Base-by-base conservation (phyloP, 441 rosid species). In the Pelargonium australe region DNA sequence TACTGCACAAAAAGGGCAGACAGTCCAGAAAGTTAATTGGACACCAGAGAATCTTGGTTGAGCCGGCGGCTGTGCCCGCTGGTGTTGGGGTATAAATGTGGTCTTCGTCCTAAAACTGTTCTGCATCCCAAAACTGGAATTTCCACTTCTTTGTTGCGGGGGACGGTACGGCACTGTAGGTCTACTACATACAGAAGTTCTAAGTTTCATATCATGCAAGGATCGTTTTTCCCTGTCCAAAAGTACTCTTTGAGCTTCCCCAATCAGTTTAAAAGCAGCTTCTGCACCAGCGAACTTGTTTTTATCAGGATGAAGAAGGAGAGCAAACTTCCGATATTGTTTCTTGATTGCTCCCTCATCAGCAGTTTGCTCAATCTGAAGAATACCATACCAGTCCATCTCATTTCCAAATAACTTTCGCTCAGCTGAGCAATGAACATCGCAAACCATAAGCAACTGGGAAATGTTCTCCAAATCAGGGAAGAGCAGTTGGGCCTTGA, bases 241-340 rank as follows among this genome's bases (percentile, higher is more conserved):
- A 62, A 95, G 99, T 68, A 89, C 76, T 65, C 86, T 84, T 70
- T 87, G 91, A 60, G 99, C 99, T 75, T 95, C 96, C 37, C 90
- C 96, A 69, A 91, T 82, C 71, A 82, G 76, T 80, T 95, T 90
- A 76, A 91, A 95, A 64, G 99, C 99, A 76, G 91, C 80, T 80
- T 95, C 99, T 7, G 99, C 96, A 14, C 99, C 97, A 62, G 97
- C 88, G 71, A 91, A 84, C 73, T 85, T 84, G 77, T 89, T 95
- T 79, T 94, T 94, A 80, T 94, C 99, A 2, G 97, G 99, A 76
- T 94, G 99, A 64, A 94, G 96, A 65, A 66, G 77, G 63, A 95
- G 90, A 25, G 99, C 99, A 69, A 86, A 81, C 84, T 86, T 95
- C 76, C 76, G 83, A 67, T 87, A 95, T 82, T 91, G 97, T 79